Base-by-base conservation (phyloP, 2,329 filamentous ascomycete species). In the Trichophyton benhamiae region DNA sequence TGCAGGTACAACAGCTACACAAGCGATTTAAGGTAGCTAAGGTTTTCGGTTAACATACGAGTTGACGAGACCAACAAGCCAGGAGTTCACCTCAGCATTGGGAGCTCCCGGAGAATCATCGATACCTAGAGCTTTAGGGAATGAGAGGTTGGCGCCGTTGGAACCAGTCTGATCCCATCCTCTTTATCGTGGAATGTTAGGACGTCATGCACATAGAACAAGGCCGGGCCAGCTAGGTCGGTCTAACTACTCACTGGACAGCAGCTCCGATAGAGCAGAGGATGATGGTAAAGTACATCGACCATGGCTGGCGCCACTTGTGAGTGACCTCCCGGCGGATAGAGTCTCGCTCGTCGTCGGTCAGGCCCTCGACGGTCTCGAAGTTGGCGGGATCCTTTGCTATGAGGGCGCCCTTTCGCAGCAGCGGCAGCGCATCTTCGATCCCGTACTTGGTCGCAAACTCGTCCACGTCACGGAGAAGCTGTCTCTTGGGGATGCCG, bases 1-100 rank as follows among this genome's bases (percentile, higher is more conserved):
- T 38, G 33, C 33, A 38, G 33, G 65, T 65, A 60, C 42, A 17
- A 53, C 22, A 38, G 5, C 27, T 7, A 30, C 57, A 9, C 15
- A 13, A 11, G 60, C 67, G 58, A 30, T 30, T 8, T 64, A 65
- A 17, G 66, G 64, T 1, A 67, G 65, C 57, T 48, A 74, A 76
- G 61, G 82, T 72, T 67, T 80, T 30, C 79, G 58, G 80, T 76
- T 64, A 44, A 67, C 70, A 55, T 63, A 72, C 70, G 76, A 69
- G 63, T 89, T 89, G 64, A 89, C 76, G 1, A 88, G 72, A 52
- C 87, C 87, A n/a, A 88, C 76, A 38, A 88, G 75, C 77, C 82
- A 83, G 17, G 76, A 75, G 67, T 84, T 80, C 44, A 71, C 71
- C 3, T 72, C 70, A 38, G 76, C 75, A 25, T 74, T 67, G 9